A percentile compares a stretch with the other conserved stretches of the same genome.
These are phyloP conservation scores for Angomonas deanei DNA, from an alignment of 208 protist genomes.

Conservation along the genomic window DNA sequence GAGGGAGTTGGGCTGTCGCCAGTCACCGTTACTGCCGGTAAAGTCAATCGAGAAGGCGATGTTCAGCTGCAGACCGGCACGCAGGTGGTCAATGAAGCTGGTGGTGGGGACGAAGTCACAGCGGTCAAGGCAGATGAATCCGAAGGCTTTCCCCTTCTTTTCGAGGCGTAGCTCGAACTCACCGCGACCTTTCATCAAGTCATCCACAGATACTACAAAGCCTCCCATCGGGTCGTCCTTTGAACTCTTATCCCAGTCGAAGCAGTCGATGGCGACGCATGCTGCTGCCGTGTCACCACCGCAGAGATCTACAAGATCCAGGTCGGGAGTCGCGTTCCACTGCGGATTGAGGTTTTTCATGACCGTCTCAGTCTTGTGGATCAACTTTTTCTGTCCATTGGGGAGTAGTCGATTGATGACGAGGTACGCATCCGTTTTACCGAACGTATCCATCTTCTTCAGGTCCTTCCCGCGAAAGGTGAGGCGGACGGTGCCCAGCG, in stretches of 20 bases:
- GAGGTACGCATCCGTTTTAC: slow-evolving; percentile 31
- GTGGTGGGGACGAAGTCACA: slow-evolving; percentile 14
- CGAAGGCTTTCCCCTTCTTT: slow-evolving; percentile 31
- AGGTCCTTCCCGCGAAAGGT: slow-evolving; percentile 17
- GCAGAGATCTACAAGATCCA: no score
- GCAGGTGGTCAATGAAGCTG: slow-evolving; percentile 54
- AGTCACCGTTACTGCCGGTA: slow-evolving; percentile 49
- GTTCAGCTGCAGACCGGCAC: slow-evolving; percentile 43
- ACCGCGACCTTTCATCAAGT: slow-evolving; percentile 1
- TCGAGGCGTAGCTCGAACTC: slow-evolving; percentile 16
- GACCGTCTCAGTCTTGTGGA: slow-evolving; percentile 23
- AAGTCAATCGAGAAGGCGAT: slow-evolving; percentile 73
- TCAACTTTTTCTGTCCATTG: slow-evolving; percentile 7
- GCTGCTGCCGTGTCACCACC: slow-evolving; percentile 11
- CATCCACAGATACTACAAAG: slow-evolving; percentile 14
- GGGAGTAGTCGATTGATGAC: slow-evolving; percentile 14
- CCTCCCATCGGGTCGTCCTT: slow-evolving; percentile 15
- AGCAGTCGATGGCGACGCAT: slow-evolving; percentile 27
- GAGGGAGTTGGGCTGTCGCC: slow-evolving; percentile 34
- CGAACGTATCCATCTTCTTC: slow-evolving; percentile 43
- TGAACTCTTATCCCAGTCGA: slow-evolving; percentile 12
- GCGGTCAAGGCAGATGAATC: slow-evolving; percentile 15
- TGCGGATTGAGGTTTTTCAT: slow-evolving; percentile 31
- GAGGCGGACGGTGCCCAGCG: slow-evolving; percentile 14
- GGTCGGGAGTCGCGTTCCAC: slow-evolving; percentile 23